Evolutionary conservation across 2,329 filamentous ascomycete species (phyloP).

Genomic region (Penicillium nordicum): DNA sequence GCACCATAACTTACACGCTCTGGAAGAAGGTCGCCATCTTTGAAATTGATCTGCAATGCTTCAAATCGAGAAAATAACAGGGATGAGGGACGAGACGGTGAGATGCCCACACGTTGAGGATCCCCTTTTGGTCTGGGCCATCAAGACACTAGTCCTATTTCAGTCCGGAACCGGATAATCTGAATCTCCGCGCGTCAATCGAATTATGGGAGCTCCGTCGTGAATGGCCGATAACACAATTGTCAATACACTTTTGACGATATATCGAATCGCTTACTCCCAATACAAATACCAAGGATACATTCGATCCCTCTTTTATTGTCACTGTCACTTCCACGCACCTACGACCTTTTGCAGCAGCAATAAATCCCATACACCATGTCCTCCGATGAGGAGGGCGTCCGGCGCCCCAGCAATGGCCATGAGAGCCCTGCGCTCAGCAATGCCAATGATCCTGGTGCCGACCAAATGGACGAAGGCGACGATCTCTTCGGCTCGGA

Average conservation of each 20-base stretch:
- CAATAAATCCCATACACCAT: slow-evolving; percentile 17
- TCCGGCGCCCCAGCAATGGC: slow-evolving; percentile 33
- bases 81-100: slow-evolving; percentile 9
- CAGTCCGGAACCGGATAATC: background rate
- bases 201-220: slow-evolving; percentile 8
- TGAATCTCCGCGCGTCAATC: background rate
- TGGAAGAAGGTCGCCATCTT: slow-evolving; percentile 50
- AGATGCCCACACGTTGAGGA: slow-evolving; percentile 11
- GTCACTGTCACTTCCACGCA: background rate
- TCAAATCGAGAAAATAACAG: slow-evolving; percentile 6
- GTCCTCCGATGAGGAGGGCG: slow-evolving; percentile 40
- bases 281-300: background rate
- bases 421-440: slow-evolving; percentile 27
- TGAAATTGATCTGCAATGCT: slow-evolving; percentile 17
- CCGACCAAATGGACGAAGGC: slow-evolving; percentile 32
- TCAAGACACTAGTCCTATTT: slow-evolving; percentile 14
- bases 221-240: background rate
- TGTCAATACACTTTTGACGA: background rate
- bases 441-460: slow-evolving; percentile 24
- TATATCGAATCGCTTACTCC: background rate
- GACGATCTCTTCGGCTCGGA: slow-evolving; percentile 48
- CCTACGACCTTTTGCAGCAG: background rate
- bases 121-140: slow-evolving; percentile 20
- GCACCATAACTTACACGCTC: slow-evolving; percentile 45
- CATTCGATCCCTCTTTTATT: background rate